Evolutionary conservation across 768 basidiomycete genomes (phyloP).

Genomic region (Kwoniella sp.): DNA sequence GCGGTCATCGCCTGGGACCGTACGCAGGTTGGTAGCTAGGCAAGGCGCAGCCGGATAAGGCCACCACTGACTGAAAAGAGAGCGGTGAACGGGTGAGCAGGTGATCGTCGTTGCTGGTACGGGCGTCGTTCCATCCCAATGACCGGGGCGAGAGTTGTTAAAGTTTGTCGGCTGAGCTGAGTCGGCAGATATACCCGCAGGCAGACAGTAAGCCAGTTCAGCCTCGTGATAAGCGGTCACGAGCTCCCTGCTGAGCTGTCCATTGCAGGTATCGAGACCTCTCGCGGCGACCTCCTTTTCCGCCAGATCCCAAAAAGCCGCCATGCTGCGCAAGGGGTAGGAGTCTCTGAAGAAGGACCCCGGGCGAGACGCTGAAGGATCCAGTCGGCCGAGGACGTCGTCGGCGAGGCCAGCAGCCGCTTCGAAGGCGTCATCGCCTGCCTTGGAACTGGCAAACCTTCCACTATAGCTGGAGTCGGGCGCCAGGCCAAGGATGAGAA

Average conservation of each 20-base stretch:
- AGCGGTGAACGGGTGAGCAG: conserved; percentile 29
- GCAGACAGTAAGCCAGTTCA: conserved; percentile 24
- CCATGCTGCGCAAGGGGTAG: conserved; percentile 25
- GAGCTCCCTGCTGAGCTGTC: conserved; percentile 24
- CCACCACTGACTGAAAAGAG: conserved; percentile 39
- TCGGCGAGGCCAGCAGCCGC: neutral
- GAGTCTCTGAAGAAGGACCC: conserved; percentile 37
- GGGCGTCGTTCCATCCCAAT: neutral
- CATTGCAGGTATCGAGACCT: conserved; percentile 32
- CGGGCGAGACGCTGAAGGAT: conserved; percentile 18
- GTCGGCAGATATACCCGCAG: no score
- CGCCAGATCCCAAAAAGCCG: conserved; percentile 29
- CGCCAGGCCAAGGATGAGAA: conserved; percentile 20
- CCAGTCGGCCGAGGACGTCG: conserved; percentile 3
- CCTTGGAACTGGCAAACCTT: neutral
- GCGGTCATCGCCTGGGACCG: conserved; percentile 14
- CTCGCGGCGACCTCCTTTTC: conserved; percentile 26
- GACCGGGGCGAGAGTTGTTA: neutral
- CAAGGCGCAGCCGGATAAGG: conserved; percentile 43
- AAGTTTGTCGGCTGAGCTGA: no score
- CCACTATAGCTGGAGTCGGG: conserved; percentile 15
- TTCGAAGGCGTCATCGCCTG: neutral
- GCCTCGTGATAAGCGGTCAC: conserved; percentile 32
- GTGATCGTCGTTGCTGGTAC: conserved; percentile 21
- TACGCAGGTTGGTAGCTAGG: conserved; percentile 26